Evolutionary conservation across 2,329 filamentous ascomycete genomes (phyloP), one percentile per base, ranked within the genome.

Genomic region (Thyridium curvatum): DNA sequence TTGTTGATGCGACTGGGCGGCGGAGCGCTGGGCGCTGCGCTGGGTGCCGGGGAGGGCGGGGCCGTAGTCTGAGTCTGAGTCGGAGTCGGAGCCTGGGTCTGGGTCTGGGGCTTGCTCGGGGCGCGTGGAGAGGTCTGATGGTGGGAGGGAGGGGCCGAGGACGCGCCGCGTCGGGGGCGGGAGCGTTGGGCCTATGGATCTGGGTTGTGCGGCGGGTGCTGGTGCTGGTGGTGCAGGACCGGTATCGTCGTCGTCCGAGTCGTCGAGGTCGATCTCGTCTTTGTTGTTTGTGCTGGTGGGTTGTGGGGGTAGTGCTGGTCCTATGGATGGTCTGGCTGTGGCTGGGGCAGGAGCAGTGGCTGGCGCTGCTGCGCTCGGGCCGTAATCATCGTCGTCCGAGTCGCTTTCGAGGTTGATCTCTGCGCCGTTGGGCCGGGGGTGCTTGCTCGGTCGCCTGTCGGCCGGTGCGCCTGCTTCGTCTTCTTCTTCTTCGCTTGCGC

Each of bases 31-130:
- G 71, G 73, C 17, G 56, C 39, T 6, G 44, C 48, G 42, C 51
- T 41, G 6, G 56, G 54, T 8, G 70, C 59, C 8, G 2, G 79
- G 75, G 4, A 78, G 72, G 13, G 77, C 67, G 12, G 79, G 79
- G 1, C 78, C 78, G 57, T 76, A 83, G 57, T 71, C 72, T 42
- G 74, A 68, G 38, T 73, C 70, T 10, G 61, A 61, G 40, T 67
- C 63, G 7, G 61, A 65, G 34, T 59, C 56, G 4, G 59, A 56
- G 32, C 66, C 65, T 4, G 60, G 54, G 41, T 59, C 53, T 32
- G 59, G 46, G 32, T 40, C 39, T 14, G 56, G 6, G 62, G 47
- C 29, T 46, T 16, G 53, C n/a, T n/a, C 50, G 31, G 58, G 67
- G 13, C 51, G 61, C 46, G 61, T 56, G 48, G 55, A 62, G 51